These are phyloP conservation scores for Bruguiera sexangula DNA, from an alignment of 345 rosid species.

Conservation along the genomic window DNA sequence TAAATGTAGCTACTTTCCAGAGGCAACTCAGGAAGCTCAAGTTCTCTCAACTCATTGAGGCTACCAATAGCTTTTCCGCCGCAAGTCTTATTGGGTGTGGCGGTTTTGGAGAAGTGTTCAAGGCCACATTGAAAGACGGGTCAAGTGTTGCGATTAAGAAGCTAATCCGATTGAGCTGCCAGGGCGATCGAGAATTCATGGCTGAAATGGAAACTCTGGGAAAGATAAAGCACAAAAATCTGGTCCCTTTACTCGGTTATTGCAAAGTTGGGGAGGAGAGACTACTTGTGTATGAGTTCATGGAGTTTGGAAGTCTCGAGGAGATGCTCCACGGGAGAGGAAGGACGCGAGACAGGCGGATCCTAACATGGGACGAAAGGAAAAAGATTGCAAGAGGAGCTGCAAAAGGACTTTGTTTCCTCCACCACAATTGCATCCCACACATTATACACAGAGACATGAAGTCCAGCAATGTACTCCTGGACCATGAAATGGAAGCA, in stretches of 20 bases:
- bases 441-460: slow-evolving; percentile 93
- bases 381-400: slow-evolving; percentile 94
- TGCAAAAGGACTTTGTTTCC: slow-evolving; percentile 85
- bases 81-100: slow-evolving; percentile 82
- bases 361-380: slow-evolving; percentile 75
- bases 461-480: slow-evolving; percentile 89
- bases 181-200: slow-evolving; percentile 96
- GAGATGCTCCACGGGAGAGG: slow-evolving; percentile 83
- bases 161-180: slow-evolving; percentile 80
- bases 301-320: slow-evolving; percentile 89
- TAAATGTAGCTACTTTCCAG: slow-evolving; percentile 89
- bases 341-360: slow-evolving; percentile 44
- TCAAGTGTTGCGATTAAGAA: slow-evolving; percentile 94
- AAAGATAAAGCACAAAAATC: slow-evolving; percentile 89
- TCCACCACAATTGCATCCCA: slow-evolving; percentile 96
- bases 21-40: slow-evolving; percentile 80
- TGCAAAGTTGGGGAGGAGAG: slow-evolving; percentile 94
- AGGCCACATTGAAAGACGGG: slow-evolving; percentile 89
- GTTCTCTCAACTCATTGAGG: slow-evolving; percentile 89
- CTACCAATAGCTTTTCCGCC: slow-evolving; percentile 88
- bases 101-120: slow-evolving; percentile 94
- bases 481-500: slow-evolving; percentile 93
- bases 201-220: slow-evolving; percentile 98
- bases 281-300: slow-evolving; percentile 85
- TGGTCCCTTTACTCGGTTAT: slow-evolving; percentile 84